phyloP scores from a whole-genome alignment of 1,284 basidiomycete genomes.

The Schizophyllum commune region DNA sequence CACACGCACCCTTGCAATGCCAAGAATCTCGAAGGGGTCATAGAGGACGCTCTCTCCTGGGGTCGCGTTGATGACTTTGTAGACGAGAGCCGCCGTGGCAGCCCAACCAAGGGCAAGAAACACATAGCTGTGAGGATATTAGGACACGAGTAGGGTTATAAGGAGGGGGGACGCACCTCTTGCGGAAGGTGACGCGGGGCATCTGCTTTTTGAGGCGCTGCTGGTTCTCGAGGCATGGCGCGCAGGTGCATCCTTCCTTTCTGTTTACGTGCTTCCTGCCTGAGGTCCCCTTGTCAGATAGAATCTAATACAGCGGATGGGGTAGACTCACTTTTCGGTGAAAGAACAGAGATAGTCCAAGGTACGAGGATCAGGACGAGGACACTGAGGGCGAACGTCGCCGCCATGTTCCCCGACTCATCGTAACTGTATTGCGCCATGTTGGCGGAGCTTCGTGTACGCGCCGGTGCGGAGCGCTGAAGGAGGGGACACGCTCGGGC shows the following conservation, averaged over 20 bases:
- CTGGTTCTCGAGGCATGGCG: conserved; percentile 54
- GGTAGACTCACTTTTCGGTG: conserved; percentile 5
- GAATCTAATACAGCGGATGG: neutral
- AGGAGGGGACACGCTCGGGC: neutral
- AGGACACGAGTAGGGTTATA: neutral
- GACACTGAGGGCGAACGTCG: conserved; percentile 84
- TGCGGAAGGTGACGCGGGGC: conserved; percentile 33
- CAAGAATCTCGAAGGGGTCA: conserved; percentile 93
- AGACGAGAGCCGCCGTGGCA: conserved; percentile 60
- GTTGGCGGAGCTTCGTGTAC: neutral
- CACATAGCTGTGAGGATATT: conserved; percentile 32
- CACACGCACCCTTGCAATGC: conserved; percentile 56
- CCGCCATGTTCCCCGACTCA: conserved; percentile 82
- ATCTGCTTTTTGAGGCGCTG: conserved; percentile 37
- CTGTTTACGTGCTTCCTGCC: neutral
- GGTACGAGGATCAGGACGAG: conserved; percentile 77
- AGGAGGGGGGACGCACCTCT: conserved; percentile 29
- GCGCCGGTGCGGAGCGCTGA: neutral
- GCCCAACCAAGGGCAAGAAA: conserved; percentile 73
- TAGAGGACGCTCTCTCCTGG: conserved; percentile 66
- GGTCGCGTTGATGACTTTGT: conserved; percentile 55
- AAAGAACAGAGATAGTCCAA: conserved; percentile 46
- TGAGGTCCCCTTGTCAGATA: neutral
- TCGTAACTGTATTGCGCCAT: conserved; percentile 86
- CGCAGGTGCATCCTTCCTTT: conserved; percentile 53